Conservation (phyloP, 257 asterid genomes). For the Cordia subcordata region DNA sequence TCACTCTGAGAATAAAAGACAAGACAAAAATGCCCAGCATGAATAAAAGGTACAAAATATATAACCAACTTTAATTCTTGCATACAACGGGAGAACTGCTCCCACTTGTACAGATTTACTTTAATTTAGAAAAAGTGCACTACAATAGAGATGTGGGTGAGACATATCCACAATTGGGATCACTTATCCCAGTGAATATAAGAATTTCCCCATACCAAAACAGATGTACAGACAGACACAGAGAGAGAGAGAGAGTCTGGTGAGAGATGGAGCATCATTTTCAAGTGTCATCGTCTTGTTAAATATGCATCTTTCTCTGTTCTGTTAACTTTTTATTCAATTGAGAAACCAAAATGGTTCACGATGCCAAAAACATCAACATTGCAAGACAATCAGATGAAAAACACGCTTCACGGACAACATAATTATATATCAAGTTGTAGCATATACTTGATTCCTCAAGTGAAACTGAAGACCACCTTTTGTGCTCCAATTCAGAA, state of each 20-base stretch:
- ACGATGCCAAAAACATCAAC: not conserved
- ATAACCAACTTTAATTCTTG: not conserved
- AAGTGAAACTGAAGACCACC: too few species aligned
- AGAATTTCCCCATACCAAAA: not conserved
- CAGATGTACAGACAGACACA: not conserved
- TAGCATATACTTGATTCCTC: too few species aligned
- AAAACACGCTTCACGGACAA: too few species aligned
- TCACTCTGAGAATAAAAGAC: conserved; percentile 40
- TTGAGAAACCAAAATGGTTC: not conserved
- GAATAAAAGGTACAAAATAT: not conserved
- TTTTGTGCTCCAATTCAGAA: too few species aligned
- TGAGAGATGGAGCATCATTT: not conserved
- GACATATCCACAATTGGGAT: not conserved
- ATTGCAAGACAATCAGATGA: not conserved
- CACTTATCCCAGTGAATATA: not conserved
- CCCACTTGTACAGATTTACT: not conserved
- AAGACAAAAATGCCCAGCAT: not conserved
- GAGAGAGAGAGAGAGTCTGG: not conserved
- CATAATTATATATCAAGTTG: too few species aligned
- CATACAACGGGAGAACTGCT: not conserved
- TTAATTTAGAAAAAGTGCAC: not conserved
- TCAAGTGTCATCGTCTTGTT: not conserved
- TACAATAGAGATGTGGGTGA: not conserved
- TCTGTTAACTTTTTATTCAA: not conserved
- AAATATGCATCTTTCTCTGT: not conserved